phyloP scores from a whole-genome alignment of 106 monocot species.

The Posidonia australis region DNA sequence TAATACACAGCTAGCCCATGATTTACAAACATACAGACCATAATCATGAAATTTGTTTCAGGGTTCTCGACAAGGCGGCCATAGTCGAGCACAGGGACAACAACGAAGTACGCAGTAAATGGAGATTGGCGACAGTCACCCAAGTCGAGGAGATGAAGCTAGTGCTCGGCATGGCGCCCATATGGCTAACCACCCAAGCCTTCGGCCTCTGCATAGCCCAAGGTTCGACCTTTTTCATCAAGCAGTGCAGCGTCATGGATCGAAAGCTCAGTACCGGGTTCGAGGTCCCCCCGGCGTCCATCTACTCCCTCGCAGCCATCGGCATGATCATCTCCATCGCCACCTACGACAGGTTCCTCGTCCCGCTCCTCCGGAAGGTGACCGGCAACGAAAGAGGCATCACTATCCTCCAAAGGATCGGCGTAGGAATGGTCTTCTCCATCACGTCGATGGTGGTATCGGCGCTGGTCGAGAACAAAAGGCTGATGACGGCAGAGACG shows the following conservation, averaged over 20 bases:
- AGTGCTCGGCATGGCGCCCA: slow-evolving; percentile 38
- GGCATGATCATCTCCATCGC: slow-evolving; percentile 46
- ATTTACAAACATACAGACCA: too few relatives aligned
- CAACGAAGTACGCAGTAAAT: not conserved
- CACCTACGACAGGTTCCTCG: slow-evolving; percentile 58
- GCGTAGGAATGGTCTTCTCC: slow-evolving; percentile 44
- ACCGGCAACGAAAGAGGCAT: slow-evolving; percentile 53
- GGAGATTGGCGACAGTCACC: slow-evolving; percentile 63
- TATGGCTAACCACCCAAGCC: slow-evolving; percentile 47
- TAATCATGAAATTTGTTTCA: too few relatives aligned
- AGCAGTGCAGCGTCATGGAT: slow-evolving; percentile 59
- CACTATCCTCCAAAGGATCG: slow-evolving; percentile 53
- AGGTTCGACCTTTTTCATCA: slow-evolving; percentile 71
- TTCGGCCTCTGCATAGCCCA: slow-evolving; percentile 55
- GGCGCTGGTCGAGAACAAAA: slow-evolving; percentile 38
- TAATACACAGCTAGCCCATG: too few relatives aligned
- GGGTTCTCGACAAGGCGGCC: slow-evolving; percentile 59
- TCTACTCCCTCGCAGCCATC: slow-evolving; percentile 43
- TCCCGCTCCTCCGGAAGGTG: slow-evolving; percentile 32
- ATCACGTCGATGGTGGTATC: slow-evolving; percentile 31
- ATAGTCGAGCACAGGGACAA: slow-evolving; percentile 16
- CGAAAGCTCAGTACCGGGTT: slow-evolving; percentile 21
- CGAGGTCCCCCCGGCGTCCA: slow-evolving; percentile 53
- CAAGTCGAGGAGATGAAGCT: slow-evolving; percentile 73
- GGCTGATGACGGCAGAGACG: slow-evolving; percentile 11